Base-by-base conservation (phyloP, 2,329 filamentous ascomycete genomes). In the Pezicula neosporulosa region DNA sequence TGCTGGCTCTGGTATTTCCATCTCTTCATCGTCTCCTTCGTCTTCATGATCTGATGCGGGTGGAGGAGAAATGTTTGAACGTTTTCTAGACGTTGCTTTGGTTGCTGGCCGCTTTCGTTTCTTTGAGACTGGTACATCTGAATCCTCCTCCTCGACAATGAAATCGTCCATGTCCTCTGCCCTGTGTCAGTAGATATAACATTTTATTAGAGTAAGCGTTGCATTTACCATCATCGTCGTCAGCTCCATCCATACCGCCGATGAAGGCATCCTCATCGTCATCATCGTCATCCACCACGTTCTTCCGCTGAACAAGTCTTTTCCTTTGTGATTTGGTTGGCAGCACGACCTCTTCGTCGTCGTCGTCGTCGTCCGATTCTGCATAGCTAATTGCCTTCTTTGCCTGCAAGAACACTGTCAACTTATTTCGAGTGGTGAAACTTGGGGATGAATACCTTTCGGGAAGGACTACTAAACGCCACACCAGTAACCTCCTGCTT, bases 141-240 rank as follows among this genome's bases (percentile, higher is more conserved):
- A 93, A 39, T 95, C 90, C 62, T 97, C 90, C 62, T 97, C 92
- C 5, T 66, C 62, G 4, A 87, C 91, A 21, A 97, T 77, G 63
- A 97, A 97, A 66, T 96, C 89, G 55, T 86, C 90, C 73, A 95
- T 83, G 49, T 94, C 89, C 71, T 78, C 74, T 81, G 45, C 37
- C 44, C 18, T 18, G 37, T 44, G 21, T 59, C 43, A 54, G 49
- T 45, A 13, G 48, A 49, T 38, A 18, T 44, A 59, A 15, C 57
- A 27, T n/a, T 9, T 30, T 44, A 24, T 24, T 56, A 38, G 39
- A 44, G 38, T 18, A 42, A 42, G 16, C 15, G 35, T 28, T 16
- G 28, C 43, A 56, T 66, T 48, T 69, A 85, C 80, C 82, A 64
- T 85, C 83, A 59, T 66, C 65, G n/a, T 83, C 79, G 42, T 81